These are phyloP conservation scores for Nothomitra cinnamomea DNA, from an alignment of 2,329 filamentous ascomycete species.

Conservation along the genomic window DNA sequence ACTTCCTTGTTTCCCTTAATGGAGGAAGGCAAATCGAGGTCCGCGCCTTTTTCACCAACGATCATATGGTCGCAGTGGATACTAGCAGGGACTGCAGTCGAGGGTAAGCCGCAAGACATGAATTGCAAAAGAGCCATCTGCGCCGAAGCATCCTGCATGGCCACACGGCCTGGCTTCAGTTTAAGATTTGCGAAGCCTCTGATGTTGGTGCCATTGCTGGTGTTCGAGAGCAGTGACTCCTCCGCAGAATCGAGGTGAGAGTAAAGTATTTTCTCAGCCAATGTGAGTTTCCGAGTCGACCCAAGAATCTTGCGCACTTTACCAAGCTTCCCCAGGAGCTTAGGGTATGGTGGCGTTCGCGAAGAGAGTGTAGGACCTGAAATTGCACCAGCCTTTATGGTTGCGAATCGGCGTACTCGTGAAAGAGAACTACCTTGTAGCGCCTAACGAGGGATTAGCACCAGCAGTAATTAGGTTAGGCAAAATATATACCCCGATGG, in stretches of 20 bases:
- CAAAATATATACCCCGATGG: not conserved
- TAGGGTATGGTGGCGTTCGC: constrained; percentile 53
- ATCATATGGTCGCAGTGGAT: constrained; percentile 99
- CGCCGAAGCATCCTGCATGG: constrained; percentile 97
- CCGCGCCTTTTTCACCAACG: constrained; percentile 80
- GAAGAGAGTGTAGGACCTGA: not conserved
- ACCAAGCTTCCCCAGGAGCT: constrained; percentile 59
- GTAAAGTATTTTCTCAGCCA: constrained; percentile 97
- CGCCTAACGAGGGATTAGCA: not conserved
- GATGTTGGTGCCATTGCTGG: constrained; percentile 67
- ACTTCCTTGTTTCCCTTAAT: constrained; percentile 92
- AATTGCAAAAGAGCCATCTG: constrained; percentile 98
- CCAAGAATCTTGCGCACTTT: constrained; percentile 62
- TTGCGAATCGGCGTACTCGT: not conserved
- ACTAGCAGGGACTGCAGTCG: constrained; percentile 84
- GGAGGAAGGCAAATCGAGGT: constrained; percentile 66
- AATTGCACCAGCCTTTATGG: not conserved
- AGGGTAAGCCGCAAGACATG: constrained; percentile 85
- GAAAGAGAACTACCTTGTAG: not conserved
- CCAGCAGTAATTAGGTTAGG: not conserved
- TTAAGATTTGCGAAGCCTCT: constrained; percentile 84
- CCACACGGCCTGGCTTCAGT: constrained; percentile 91
- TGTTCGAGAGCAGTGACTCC: constrained; percentile 69
- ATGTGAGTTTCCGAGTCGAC: constrained; percentile 46
- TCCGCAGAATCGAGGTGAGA: constrained; percentile 82